Percentiles rank a stretch among this genome's conserved stretches.
Evolutionary conservation across 352 stramenopile species (phyloP).

Genomic region (Phytophthora sansomeana): DNA sequence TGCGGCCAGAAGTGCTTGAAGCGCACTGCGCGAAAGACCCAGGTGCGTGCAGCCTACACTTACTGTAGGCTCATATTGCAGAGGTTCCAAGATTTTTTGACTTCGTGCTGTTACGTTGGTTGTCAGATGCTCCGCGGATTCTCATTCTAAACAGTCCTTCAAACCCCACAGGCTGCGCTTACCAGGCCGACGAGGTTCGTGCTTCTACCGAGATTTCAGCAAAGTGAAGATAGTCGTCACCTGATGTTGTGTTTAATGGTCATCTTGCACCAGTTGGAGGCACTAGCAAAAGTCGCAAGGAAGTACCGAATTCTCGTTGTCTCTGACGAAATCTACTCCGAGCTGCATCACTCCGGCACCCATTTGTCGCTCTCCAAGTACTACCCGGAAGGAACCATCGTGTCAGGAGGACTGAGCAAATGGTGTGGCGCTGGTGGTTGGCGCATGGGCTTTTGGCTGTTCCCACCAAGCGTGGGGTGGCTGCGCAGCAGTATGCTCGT

Average conservation of each 20-base stretch:
- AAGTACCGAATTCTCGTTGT: conserved; percentile 91
- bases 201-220: neutral
- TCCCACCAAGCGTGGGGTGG: conserved; percentile 80
- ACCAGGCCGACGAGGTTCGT: conserved; percentile 76
- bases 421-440: conserved; percentile 89
- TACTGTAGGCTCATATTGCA: neutral
- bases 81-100: conserved; percentile 4
- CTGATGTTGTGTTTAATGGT: conserved; percentile 12
- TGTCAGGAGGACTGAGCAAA: conserved; percentile 88
- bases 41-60: conserved; percentile 39
- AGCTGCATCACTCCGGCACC: conserved; percentile 75
- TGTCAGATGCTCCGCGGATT: conserved; percentile 80
- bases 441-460: conserved; percentile 91
- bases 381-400: conserved; percentile 89
- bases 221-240: neutral
- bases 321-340: conserved; percentile 91
- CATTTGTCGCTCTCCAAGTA: conserved; percentile 88
- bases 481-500: conserved; percentile 89
- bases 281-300: conserved; percentile 73
- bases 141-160: conserved; percentile 90
- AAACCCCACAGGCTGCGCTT: conserved; percentile 87
- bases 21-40: conserved; percentile 80
- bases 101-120: neutral
- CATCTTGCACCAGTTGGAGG: conserved; percentile 47
- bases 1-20: conserved; percentile 85